Percentiles rank a stretch among this genome's conserved stretches.
Conservation (phyloP, 2,329 filamentous ascomycete genomes). For the Penicillium sp. region DNA sequence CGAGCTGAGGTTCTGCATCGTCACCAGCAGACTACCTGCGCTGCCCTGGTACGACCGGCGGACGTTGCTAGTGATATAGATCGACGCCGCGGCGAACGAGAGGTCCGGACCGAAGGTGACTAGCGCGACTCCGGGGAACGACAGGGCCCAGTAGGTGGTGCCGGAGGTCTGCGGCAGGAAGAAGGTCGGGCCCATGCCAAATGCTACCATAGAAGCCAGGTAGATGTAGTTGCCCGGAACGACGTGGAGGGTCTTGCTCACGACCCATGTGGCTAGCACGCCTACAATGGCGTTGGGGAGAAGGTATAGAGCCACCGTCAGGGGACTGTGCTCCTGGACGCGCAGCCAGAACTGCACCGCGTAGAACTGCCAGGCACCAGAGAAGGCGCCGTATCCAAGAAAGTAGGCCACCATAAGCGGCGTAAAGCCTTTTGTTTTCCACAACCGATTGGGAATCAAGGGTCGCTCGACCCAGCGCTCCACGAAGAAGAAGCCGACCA, state of each 20-base stretch:
- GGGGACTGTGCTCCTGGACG: conserved; percentile 34
- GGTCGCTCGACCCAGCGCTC: conserved; percentile 44
- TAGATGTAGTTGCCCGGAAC: conserved; percentile 46
- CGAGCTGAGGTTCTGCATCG: conserved; percentile 44
- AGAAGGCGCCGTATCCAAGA: conserved; percentile 43
- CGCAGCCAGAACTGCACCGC: conserved; percentile 35
- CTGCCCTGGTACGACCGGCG: conserved; percentile 45
- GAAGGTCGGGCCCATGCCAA: conserved; percentile 33
- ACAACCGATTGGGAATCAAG: conserved; percentile 44
- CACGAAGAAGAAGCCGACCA: conserved; percentile 47
- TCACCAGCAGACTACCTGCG: conserved; percentile 46
- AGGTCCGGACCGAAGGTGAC: conserved; percentile 47
- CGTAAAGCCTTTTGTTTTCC: conserved; percentile 42
- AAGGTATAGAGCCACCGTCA: conserved; percentile 43
- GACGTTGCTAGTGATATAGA: conserved; percentile 47
- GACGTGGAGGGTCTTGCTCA: conserved; percentile 42
- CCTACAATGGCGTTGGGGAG: conserved; percentile 44
- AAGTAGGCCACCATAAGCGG: conserved; percentile 42
- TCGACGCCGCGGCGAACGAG: conserved; percentile 46
- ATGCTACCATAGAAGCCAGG: conserved; percentile 38
- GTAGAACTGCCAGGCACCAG: conserved; percentile 39
- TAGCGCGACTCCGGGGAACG: conserved; percentile 42
- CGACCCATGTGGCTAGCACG: conserved; percentile 43
- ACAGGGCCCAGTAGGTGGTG: conserved; percentile 44
- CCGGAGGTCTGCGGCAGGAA: conserved; percentile 38